Conservation (phyloP, 2,329 filamentous ascomycete species). For the Pestalotiopsis fici region DNA sequence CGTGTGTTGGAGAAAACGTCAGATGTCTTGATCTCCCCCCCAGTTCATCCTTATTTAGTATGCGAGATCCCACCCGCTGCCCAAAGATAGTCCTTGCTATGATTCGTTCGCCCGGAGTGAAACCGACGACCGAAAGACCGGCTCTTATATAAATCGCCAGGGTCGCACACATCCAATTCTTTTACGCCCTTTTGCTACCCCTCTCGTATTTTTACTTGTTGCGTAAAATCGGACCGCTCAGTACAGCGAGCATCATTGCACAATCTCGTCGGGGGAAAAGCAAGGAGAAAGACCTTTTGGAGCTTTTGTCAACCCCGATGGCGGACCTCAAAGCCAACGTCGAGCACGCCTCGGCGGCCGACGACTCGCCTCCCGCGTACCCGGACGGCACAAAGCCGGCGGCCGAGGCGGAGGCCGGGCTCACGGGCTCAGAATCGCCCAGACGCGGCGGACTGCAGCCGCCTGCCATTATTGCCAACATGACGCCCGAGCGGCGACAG, state of each 20-base stretch:
- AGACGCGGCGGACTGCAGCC: constrained; percentile 23
- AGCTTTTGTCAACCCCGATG: not conserved
- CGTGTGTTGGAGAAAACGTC: not conserved
- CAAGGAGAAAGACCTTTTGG: not conserved
- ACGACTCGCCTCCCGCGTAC: constrained; percentile 4
- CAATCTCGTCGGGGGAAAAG: not conserved
- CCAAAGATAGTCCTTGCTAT: not conserved
- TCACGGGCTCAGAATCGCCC: constrained; percentile 15
- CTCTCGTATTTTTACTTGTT: not conserved
- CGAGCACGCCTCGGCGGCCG: constrained; percentile 9
- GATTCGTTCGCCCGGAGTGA: constrained; percentile 6
- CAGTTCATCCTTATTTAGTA: not conserved
- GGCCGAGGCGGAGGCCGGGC: not conserved
- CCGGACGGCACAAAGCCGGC: constrained; percentile 2
- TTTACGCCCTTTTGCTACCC: not conserved
- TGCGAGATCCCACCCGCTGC: not conserved
- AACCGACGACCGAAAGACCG: constrained; percentile 6
- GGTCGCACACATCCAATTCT: not conserved
- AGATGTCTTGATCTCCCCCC: not conserved
- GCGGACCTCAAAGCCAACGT: constrained; percentile 11
- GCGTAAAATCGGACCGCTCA: not conserved
- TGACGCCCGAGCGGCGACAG: constrained; percentile 51
- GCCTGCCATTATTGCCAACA: constrained; percentile 37
- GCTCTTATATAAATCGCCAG: not conserved
- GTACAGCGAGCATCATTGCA: not conserved